Conservation (phyloP, 169 alveolate genomes). For the Cryptosporidium ubiquitum region DNA sequence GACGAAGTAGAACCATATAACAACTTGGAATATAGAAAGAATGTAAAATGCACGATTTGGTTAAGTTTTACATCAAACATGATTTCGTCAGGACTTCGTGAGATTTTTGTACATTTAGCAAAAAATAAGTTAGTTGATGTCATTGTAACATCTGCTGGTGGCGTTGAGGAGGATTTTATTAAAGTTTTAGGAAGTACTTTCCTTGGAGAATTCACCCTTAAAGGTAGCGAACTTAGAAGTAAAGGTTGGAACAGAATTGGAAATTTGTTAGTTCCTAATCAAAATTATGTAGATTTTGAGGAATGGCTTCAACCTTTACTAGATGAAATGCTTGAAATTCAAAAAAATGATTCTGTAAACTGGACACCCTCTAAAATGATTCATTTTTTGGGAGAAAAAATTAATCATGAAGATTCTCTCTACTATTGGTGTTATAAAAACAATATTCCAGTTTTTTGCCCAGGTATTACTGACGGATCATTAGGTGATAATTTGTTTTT, state of each 20-base stretch:
- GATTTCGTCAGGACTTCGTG: conserved; percentile 96
- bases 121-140: conserved; percentile 93
- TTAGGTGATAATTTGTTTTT: conserved; percentile 94
- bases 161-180: conserved; percentile 99
- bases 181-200: conserved; percentile 94
- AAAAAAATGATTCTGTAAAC: conserved; percentile 79
- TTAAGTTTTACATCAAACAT: conserved; percentile 96
- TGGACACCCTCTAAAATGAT: conserved; percentile 93
- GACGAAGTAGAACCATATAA: conserved; percentile 79
- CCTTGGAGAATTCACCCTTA: conserved; percentile 92
- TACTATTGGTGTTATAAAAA: conserved; percentile 98
- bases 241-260: conserved; percentile 98
- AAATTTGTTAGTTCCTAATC: conserved; percentile 96
- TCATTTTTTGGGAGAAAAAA: conserved; percentile 94
- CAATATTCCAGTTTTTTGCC: conserved; percentile 98
- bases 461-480: conserved; percentile 99
- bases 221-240: conserved; percentile 92
- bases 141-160: conserved; percentile 98
- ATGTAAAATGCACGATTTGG: conserved; percentile 93
- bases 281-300: conserved; percentile 94
- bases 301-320: conserved; percentile 97
- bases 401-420: conserved; percentile 93
- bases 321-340: conserved; percentile 92
- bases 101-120: conserved; percentile 91
- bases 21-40: conserved; percentile 83